phyloP scores from a whole-genome alignment of 345 rosid species.

The Xanthoceras sorbifolium region DNA sequence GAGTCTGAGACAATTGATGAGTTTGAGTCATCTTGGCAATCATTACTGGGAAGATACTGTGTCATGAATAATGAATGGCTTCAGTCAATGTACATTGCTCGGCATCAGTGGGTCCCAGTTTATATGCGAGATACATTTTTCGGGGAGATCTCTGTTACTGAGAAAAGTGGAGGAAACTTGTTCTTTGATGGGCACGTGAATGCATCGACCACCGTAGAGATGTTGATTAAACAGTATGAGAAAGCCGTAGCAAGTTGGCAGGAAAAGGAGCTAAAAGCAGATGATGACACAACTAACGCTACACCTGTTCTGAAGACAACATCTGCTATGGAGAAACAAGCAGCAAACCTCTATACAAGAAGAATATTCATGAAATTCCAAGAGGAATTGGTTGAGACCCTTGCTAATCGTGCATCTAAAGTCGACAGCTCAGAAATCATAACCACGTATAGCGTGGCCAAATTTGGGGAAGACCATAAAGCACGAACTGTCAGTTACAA shows the following conservation, averaged over 20 bases:
- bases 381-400: constrained; percentile 76
- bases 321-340: constrained; percentile 88
- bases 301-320: constrained; percentile 62
- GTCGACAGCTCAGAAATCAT: constrained; percentile 55
- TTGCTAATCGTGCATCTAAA: constrained; percentile 64
- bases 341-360: constrained; percentile 64
- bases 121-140: constrained; percentile 61
- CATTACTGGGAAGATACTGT: constrained; percentile 51
- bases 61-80: constrained; percentile 68
- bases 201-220: constrained; percentile 58
- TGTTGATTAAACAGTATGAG: constrained; percentile 60
- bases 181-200: constrained; percentile 65
- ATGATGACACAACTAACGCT: constrained; percentile 59
- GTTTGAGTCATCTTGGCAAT: constrained; percentile 69
- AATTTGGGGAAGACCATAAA: constrained; percentile 64
- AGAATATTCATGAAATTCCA: constrained; percentile 69
- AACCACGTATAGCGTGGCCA: constrained; percentile 62
- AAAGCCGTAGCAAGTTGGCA: constrained; percentile 66
- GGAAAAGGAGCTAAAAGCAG: constrained; percentile 77
- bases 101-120: constrained; percentile 79
- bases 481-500: constrained; percentile 62
- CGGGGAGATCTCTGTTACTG: constrained; percentile 50
- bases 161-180: constrained; percentile 42
- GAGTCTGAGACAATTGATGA: constrained; percentile 55
- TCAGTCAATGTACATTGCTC: constrained; percentile 55